Evolutionary conservation across 768 basidiomycete species (phyloP).

Genomic region (Leccinum incarnatum): DNA sequence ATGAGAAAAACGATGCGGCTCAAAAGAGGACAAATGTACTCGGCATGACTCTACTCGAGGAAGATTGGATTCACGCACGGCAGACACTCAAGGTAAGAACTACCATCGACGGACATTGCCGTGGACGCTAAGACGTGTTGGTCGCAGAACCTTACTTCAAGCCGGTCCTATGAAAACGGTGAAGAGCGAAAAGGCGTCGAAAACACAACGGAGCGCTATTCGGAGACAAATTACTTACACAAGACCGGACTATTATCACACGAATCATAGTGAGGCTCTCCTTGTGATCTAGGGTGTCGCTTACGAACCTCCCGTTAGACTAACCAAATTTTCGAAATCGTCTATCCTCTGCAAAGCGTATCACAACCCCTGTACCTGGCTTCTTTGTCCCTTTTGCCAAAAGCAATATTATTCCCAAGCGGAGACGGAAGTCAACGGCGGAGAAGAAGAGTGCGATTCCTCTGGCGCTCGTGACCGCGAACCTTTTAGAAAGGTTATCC

Average conservation of each 20-base stretch:
- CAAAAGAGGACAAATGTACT: conserved; percentile 40
- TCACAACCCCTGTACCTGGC: conserved; percentile 59
- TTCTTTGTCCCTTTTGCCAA: conserved; percentile 83
- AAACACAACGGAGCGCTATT: conserved; percentile 60
- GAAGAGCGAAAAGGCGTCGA: conserved; percentile 54
- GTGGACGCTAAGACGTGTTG: conserved; percentile 22
- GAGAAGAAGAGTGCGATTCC: conserved; percentile 84
- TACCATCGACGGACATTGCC: conserved; percentile 14
- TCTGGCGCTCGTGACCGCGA: conserved; percentile 67
- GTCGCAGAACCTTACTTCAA: conserved; percentile 53
- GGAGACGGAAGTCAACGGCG: conserved; percentile 86
- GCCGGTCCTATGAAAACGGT: conserved; percentile 58
- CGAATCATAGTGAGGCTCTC: conserved; percentile 53
- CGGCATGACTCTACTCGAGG: conserved; percentile 53
- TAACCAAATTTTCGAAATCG: conserved; percentile 41
- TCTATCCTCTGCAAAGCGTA: conserved; percentile 32
- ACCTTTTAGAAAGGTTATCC: conserved; percentile 57
- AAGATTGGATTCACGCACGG: conserved; percentile 65
- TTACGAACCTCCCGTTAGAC: conserved; percentile 30
- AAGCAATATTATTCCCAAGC: conserved; percentile 85
- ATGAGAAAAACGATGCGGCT: conserved; percentile 29
- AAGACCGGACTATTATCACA: conserved; percentile 56
- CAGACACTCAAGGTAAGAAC: conserved; percentile 49
- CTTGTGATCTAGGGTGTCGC: conserved; percentile 7
- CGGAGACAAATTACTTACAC: conserved; percentile 82